phyloP scores from a whole-genome alignment of 1,139 yeast species.

The Taphrina betulina region DNA sequence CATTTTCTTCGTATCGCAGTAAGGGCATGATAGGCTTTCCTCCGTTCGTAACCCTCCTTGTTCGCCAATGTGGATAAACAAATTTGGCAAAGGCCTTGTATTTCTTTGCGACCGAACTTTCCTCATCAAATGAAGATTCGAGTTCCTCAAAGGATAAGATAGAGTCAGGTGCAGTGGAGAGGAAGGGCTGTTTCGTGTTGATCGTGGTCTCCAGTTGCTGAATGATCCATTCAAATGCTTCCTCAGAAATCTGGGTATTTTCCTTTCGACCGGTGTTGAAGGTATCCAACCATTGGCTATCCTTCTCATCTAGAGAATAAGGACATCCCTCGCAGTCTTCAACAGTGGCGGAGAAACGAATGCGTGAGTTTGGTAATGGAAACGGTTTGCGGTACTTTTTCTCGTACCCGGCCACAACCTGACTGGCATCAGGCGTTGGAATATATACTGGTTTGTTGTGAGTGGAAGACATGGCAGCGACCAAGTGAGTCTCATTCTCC shows the following conservation, averaged over 20 bases:
- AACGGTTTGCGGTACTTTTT: constrained; percentile 70
- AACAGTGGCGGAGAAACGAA: constrained; percentile 88
- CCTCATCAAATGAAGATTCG: constrained; percentile 42
- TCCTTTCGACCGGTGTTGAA: constrained; percentile 46
- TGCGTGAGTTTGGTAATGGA: constrained; percentile 72
- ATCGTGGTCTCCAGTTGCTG: constrained; percentile 72
- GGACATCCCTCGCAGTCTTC: constrained; percentile 88
- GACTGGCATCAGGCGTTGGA: constrained; percentile 89
- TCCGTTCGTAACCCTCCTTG: constrained; percentile 64
- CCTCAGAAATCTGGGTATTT: constrained; percentile 56
- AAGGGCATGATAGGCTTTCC: constrained; percentile 75
- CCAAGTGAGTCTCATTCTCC: constrained; percentile 77
- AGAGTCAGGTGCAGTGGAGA: constrained; percentile 68
- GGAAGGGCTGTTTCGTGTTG: constrained; percentile 80
- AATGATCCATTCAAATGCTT: constrained; percentile 79
- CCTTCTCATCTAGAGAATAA: constrained; percentile 88
- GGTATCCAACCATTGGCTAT: constrained; percentile 61
- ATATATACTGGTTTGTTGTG: constrained; percentile 65
- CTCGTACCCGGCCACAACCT: constrained; percentile 54
- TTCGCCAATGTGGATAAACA: constrained; percentile 80
- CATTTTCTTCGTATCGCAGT: constrained; percentile 80
- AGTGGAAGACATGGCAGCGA: constrained; percentile 80
- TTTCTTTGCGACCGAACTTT: constrained; percentile 43
- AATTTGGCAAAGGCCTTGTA: constrained; percentile 64
- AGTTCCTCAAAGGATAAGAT: constrained; percentile 71